A percentile compares a stretch with the other conserved stretches of the same genome.
Evolutionary conservation across 495 filamentous ascomycete species (phyloP).

Genomic region (Pseudevernia furfuracea): DNA sequence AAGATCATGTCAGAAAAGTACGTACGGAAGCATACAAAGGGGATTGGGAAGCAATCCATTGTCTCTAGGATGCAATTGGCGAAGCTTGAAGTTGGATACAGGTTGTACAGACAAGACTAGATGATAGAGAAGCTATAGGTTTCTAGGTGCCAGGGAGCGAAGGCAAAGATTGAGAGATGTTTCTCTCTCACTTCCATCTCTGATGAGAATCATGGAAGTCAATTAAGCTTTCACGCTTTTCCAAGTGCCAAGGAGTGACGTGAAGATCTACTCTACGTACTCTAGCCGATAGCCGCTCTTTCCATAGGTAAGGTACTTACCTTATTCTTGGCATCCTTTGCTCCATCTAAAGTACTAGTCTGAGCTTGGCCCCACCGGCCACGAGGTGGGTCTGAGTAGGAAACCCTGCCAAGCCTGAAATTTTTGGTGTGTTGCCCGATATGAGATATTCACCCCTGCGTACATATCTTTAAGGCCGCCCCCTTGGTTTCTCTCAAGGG

Average conservation of each 20-base stretch:
- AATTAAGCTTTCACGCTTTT: neutral
- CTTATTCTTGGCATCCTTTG: neutral
- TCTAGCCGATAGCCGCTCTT: neutral
- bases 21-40: conserved; percentile 40
- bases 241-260: neutral
- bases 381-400: no score
- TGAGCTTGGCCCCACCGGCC: no score
- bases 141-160: neutral
- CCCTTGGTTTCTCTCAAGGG: no score
- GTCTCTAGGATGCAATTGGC: neutral
- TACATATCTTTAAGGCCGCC: no score
- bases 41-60: conserved; percentile 38
- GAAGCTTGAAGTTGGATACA: neutral
- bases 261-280: neutral
- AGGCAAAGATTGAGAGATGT: neutral
- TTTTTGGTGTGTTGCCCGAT: no score
- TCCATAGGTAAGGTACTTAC: no score
- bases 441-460: no score
- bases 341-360: no score
- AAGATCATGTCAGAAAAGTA: no score
- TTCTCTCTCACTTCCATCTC: neutral
- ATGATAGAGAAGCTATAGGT: neutral
- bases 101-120: neutral
- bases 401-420: no score
- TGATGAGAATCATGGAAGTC: neutral